Evolutionary conservation across 768 basidiomycete species (phyloP).

Genomic region (Tricholoma terreum): DNA sequence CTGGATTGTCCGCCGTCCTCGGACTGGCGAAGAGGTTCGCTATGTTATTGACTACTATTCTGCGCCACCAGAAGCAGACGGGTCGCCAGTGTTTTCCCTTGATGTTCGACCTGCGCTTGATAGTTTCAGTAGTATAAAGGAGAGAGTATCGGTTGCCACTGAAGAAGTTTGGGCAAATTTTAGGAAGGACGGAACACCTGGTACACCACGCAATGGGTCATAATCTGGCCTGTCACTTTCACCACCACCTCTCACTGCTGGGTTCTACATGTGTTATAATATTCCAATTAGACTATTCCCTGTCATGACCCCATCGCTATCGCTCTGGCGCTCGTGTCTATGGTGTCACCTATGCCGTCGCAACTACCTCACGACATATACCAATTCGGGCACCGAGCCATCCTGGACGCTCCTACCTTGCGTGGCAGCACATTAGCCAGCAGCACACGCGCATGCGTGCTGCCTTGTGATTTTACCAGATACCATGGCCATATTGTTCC

Average conservation of each 20-base stretch:
- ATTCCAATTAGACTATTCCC: background rate
- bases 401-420: too few relatives aligned
- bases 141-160: conserved; percentile 67
- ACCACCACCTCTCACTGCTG: background rate
- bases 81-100: conserved; percentile 91
- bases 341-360: too few relatives aligned
- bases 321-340: too few relatives aligned
- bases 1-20: conserved; percentile 86
- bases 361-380: too few relatives aligned
- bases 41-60: conserved; percentile 99
- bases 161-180: conserved; percentile 61
- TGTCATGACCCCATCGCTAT: too few relatives aligned
- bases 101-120: conserved; percentile 97
- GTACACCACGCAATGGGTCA: background rate
- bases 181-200: conserved; percentile 32
- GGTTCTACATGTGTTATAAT: background rate
- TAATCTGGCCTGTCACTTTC: background rate
- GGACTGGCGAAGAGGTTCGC: conserved; percentile 78
- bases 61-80: conserved; percentile 83
- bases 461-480: too few relatives aligned
- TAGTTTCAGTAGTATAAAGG: conserved; percentile 69
- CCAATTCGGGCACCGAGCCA: too few relatives aligned
- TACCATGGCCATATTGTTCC: too few relatives aligned
- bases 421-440: too few relatives aligned
- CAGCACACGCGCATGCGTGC: too few relatives aligned